Evolutionary conservation across 495 filamentous ascomycete genomes (phyloP).

Genomic region (Penicillium soppii): DNA sequence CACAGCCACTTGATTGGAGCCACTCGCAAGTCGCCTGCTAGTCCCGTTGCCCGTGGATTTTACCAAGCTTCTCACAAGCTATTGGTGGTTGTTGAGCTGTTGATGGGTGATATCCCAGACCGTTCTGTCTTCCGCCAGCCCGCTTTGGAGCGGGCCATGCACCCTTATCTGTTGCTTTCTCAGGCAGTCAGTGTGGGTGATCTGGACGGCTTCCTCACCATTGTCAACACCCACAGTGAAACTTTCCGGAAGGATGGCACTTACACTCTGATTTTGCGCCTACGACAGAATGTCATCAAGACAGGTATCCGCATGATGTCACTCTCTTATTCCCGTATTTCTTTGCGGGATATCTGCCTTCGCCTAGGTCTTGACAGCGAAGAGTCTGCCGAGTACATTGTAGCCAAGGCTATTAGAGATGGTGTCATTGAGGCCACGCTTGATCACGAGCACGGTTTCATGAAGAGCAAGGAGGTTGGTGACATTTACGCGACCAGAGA

Average conservation of each 20-base stretch:
- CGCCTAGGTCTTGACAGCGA: slow-evolving; percentile 88
- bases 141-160: slow-evolving; percentile 77
- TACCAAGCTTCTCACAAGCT: slow-evolving; percentile 94
- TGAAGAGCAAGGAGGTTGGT: slow-evolving; percentile 95
- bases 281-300: slow-evolving; percentile 98
- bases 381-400: slow-evolving; percentile 97
- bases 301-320: slow-evolving; percentile 99
- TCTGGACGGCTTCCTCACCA: slow-evolving; percentile 83
- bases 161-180: slow-evolving; percentile 89
- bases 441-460: slow-evolving; percentile 91
- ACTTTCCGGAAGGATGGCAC: slow-evolving; percentile 92
- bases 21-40: slow-evolving; percentile 91
- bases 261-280: slow-evolving; percentile 89
- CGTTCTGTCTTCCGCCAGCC: slow-evolving; percentile 88
- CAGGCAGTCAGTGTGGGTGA: slow-evolving; percentile 95
- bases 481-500: slow-evolving; percentile 96
- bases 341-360: slow-evolving; percentile 96
- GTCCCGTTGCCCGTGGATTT: slow-evolving; percentile 84
- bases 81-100: slow-evolving; percentile 87
- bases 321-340: slow-evolving; percentile 93
- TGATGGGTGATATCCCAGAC: slow-evolving; percentile 99
- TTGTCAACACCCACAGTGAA: slow-evolving; percentile 73
- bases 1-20: slow-evolving; percentile 89
- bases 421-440: slow-evolving; percentile 96
- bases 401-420: slow-evolving; percentile 96